phyloP scores from a whole-genome alignment of 75 land plant species.

The Isoetes taiwanensis region DNA sequence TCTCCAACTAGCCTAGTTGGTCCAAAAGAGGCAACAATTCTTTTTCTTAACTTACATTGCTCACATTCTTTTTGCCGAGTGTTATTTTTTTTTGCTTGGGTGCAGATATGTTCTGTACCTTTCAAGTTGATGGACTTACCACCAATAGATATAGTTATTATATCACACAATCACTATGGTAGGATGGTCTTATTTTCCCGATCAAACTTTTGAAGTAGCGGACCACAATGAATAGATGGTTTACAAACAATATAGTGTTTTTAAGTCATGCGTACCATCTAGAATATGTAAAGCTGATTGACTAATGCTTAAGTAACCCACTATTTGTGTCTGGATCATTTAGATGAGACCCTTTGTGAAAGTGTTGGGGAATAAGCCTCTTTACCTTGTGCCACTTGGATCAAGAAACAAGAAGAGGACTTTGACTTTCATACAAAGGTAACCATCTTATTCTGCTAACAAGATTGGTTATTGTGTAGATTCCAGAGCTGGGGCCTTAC shows the following conservation, averaged over 20 bases:
- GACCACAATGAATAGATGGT: no score
- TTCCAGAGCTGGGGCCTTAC: constrained; percentile 16
- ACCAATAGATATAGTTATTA: constrained; percentile 20
- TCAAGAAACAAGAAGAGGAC: constrained; percentile 9
- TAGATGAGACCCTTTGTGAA: constrained; percentile 16
- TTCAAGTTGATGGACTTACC: constrained; percentile 20
- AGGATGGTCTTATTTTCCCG: neutral
- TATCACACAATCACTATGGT: constrained; percentile 26
- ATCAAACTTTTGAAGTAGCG: no score
- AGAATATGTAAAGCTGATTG: neutral
- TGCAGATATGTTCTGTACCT: constrained; percentile 18
- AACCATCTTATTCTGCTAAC: neutral
- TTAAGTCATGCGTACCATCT: no score
- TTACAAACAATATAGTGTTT: no score
- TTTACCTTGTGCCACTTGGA: constrained; percentile 24
- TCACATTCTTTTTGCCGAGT: no score
- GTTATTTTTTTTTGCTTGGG: neutral
- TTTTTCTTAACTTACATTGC: no score
- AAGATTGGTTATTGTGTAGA: neutral
- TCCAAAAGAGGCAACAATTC: constrained; percentile 14
- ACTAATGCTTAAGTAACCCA: neutral
- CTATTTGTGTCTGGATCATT: constrained; percentile 8
- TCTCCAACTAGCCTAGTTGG: constrained; percentile 16
- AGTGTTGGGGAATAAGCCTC: constrained; percentile 20
- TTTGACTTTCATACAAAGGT: neutral